Evolutionary conservation across 2,329 filamentous ascomycete species (phyloP).

Genomic region (Neoarthrinium moseri): DNA sequence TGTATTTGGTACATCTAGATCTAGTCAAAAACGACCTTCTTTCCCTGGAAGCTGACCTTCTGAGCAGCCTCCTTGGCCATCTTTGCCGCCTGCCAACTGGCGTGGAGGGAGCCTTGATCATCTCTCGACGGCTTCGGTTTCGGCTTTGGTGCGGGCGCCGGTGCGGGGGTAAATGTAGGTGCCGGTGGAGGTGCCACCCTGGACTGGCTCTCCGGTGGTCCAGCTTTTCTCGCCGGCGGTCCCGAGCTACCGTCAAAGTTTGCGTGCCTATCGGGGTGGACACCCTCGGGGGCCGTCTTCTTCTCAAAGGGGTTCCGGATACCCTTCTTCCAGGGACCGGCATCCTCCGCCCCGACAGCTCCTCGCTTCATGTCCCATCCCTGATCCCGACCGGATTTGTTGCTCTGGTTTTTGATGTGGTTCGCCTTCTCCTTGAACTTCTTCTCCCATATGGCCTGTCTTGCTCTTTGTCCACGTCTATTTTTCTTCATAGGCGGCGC

Average conservation of each 20-base stretch:
- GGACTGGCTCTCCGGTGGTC: constrained; percentile 4
- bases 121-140: constrained; percentile 43
- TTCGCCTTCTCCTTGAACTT: constrained; percentile 73
- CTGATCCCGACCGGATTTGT: constrained; percentile 38
- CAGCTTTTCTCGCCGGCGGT: no score
- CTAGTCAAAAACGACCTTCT: constrained; percentile 59
- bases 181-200: neutral
- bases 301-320: constrained; percentile 28
- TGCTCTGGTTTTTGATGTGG: constrained; percentile 50
- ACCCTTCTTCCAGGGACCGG: constrained; percentile 52
- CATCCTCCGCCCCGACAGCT: constrained; percentile 46
- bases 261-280: constrained; percentile 29
- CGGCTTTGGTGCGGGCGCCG: constrained; percentile 19
- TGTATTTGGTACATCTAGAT: constrained; percentile 4
- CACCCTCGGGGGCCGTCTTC: constrained; percentile 16
- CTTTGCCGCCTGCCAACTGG: constrained; percentile 64
- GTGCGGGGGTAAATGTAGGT: constrained; percentile 11
- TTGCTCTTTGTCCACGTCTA: constrained; percentile 72
- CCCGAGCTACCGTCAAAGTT: constrained; percentile 28
- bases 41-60: constrained; percentile 52
- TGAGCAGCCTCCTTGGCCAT: constrained; percentile 57
- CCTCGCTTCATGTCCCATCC: constrained; percentile 60
- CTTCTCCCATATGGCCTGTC: constrained; percentile 77
- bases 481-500: constrained; percentile 65
- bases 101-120: constrained; percentile 55